These are phyloP conservation scores for Cordyceps militaris DNA, from an alignment of 2,329 filamentous ascomycete species.

Conservation along the genomic window DNA sequence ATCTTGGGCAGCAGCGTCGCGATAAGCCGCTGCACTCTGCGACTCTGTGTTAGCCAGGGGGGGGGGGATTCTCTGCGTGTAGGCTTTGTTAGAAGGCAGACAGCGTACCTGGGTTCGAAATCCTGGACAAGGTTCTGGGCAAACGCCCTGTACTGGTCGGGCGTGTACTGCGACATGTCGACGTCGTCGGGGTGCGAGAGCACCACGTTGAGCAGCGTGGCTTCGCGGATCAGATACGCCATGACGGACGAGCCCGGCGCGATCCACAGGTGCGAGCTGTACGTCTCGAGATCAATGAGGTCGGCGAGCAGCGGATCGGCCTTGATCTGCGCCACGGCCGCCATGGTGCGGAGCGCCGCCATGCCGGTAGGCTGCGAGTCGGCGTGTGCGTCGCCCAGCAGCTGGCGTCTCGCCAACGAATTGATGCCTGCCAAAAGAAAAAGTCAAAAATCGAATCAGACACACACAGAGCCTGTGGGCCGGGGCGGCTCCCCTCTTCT, in stretches of 20 bases:
- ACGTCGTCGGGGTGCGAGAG: conserved; percentile 32
- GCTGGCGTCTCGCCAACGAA: conserved; percentile 22
- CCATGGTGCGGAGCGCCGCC: conserved; percentile 33
- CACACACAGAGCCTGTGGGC: no score
- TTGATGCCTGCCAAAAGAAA: conserved; percentile 15
- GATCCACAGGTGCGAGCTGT: conserved; percentile 24
- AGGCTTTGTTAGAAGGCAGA: no score
- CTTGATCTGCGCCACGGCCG: conserved; percentile 30
- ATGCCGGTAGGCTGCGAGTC: conserved; percentile 26
- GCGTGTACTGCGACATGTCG: conserved; percentile 13
- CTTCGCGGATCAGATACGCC: conserved; percentile 34
- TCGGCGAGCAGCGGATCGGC: conserved; percentile 27
- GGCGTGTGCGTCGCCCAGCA: conserved; percentile 13
- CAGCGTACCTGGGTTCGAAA: conserved; percentile 7
- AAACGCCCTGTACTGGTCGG: conserved; percentile 8
- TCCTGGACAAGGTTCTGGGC: conserved; percentile 8
- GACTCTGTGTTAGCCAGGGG: neutral
- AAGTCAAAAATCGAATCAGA: neutral
- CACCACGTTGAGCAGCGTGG: conserved; percentile 37
- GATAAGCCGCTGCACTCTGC: conserved; percentile 14
- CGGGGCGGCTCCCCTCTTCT: neutral
- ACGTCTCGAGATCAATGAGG: conserved; percentile 25
- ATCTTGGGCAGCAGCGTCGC: conserved; percentile 13
- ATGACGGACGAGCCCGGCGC: conserved; percentile 35
- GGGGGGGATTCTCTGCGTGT: no score